Conservation (phyloP, 2,329 filamentous ascomycete genomes). For the Elsinoe ampelina region DNA sequence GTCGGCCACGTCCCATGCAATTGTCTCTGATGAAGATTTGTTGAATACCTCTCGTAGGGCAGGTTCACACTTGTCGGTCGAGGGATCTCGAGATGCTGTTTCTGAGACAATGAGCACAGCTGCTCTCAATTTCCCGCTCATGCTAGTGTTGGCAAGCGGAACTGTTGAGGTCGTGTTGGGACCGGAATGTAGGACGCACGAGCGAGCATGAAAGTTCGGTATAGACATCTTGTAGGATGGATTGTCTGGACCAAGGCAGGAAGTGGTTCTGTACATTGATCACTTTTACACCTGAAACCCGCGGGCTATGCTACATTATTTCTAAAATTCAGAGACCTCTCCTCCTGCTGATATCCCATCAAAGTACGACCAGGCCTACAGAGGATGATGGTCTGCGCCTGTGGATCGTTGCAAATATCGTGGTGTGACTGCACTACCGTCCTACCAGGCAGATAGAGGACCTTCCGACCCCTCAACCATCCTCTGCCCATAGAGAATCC, state of each 20-base stretch:
- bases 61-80: conserved; percentile 63
- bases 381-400: too few relatives aligned
- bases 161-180: background rate
- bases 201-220: background rate
- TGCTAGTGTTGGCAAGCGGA: background rate
- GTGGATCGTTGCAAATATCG: too few relatives aligned
- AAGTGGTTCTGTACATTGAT: background rate
- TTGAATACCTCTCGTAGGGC: conserved; percentile 59
- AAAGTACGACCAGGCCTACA: too few relatives aligned
- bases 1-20: conserved; percentile 63
- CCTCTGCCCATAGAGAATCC: background rate
- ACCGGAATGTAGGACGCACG: too few relatives aligned
- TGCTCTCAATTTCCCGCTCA: conserved; percentile 29
- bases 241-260: background rate
- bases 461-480: background rate
- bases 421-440: too few relatives aligned
- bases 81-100: conserved; percentile 70
- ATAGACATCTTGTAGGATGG: background rate
- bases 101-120: conserved; percentile 85
- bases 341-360: background rate
- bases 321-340: background rate
- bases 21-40: conserved; percentile 31
- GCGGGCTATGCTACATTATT: conserved; percentile 13
- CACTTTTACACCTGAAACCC: conserved; percentile 12
- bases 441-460: too few relatives aligned